Evolutionary conservation across 139 green algal genomes (phyloP).

Genomic region (Coelastrella sp.): DNA sequence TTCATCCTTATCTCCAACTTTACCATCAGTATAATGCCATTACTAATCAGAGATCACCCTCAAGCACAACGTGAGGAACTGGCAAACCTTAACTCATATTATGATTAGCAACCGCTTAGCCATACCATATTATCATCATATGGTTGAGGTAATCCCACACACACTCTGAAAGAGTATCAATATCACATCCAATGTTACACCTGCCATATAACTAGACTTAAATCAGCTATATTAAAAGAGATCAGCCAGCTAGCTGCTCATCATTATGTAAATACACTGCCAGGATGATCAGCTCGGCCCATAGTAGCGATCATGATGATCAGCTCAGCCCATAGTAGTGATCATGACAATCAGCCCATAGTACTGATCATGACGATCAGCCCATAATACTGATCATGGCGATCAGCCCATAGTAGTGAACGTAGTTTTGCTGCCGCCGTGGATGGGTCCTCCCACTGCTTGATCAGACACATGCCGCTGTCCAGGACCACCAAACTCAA

Average conservation of each 20-base stretch:
- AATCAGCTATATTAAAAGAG: background rate
- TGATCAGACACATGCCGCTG: slow-evolving; percentile 5
- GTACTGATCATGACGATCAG: slow-evolving; percentile 17
- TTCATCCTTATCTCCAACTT: no score
- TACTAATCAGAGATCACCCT: background rate
- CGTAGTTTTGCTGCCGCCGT: slow-evolving; percentile 9
- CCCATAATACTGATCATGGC: slow-evolving; percentile 22
- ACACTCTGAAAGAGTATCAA: background rate
- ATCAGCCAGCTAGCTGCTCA: background rate
- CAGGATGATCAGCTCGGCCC: background rate
- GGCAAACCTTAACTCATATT: no score
- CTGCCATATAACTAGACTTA: background rate
- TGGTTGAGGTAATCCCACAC: no score
- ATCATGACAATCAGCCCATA: slow-evolving; percentile 16
- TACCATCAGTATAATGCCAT: background rate
- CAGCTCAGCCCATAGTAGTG: slow-evolving; percentile 8
- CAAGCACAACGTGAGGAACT: background rate
- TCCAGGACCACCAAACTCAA: slow-evolving; percentile 20
- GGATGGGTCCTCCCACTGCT: background rate
- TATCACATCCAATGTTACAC: background rate
- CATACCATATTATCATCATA: no score
- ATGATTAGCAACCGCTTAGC: no score
- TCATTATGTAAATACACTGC: background rate
- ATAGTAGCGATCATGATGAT: background rate
- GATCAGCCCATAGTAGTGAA: slow-evolving; percentile 33